These are phyloP conservation scores for Paxillus involutus DNA, from an alignment of 768 basidiomycete species.

Conservation along the genomic window DNA sequence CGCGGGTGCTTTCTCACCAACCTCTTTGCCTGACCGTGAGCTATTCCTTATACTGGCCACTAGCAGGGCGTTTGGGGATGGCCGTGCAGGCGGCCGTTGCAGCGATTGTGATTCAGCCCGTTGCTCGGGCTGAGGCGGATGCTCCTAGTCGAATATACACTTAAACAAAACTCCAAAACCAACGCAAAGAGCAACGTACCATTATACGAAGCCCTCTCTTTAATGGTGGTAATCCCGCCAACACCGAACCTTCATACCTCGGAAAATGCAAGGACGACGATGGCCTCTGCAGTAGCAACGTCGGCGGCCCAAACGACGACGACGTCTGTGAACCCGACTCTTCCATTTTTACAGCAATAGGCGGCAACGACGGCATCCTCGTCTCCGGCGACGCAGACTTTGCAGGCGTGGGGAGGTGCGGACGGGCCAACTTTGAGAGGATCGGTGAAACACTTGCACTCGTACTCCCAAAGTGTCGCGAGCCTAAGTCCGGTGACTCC, in stretches of 20 bases:
- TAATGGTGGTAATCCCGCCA: conserved; percentile 6
- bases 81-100: not conserved
- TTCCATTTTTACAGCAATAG: conserved; percentile 31
- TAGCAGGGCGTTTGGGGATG: conserved; percentile 3
- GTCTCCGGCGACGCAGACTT: conserved; percentile 21
- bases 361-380: conserved; percentile 26
- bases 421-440: conserved; percentile 4
- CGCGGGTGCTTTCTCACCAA: conserved; percentile 12
- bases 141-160: not conserved
- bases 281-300: not conserved
- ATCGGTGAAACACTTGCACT: conserved; percentile 18
- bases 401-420: conserved; percentile 30
- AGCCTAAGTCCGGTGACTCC: conserved; percentile 15
- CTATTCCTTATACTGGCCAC: conserved; percentile 11
- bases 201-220: not conserved
- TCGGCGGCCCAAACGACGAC: not conserved
- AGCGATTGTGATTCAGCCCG: not conserved
- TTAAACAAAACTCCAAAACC: not conserved
- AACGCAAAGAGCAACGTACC: conserved; percentile 5
- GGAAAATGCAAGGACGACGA: not conserved
- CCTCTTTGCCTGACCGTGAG: not conserved
- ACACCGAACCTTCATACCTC: not conserved
- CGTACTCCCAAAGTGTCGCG: not conserved
- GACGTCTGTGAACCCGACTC: conserved; percentile 5
- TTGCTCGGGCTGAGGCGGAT: not conserved